A percentile compares a stretch with the other conserved stretches of the same genome.
These are phyloP conservation scores for Eimeria acervulina DNA, from an alignment of 169 alveolate genomes.

Conservation along the genomic window DNA sequence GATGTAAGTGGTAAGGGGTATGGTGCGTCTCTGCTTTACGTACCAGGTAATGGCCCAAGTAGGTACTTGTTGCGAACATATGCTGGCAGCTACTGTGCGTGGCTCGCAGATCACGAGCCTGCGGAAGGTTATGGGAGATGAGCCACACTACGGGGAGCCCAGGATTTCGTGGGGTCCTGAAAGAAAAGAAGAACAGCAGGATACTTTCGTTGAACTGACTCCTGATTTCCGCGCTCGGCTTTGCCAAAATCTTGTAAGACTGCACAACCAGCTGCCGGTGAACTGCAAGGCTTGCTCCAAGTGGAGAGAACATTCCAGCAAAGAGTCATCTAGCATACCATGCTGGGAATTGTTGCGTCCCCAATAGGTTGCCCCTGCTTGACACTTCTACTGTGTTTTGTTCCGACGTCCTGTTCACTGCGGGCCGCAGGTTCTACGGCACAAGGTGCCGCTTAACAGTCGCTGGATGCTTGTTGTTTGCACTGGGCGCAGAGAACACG, in stretches of 20 bases:
- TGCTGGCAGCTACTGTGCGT: not conserved
- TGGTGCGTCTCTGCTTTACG: not conserved
- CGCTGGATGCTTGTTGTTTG: conserved; percentile 65
- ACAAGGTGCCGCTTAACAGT: conserved; percentile 38
- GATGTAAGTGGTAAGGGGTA: conserved; percentile 12
- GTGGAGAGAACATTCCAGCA: not conserved
- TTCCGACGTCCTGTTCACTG: conserved; percentile 14
- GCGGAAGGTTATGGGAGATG: conserved; percentile 32
- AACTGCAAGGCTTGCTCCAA: not conserved
- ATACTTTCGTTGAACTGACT: conserved; percentile 22
- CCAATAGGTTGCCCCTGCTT: not conserved
- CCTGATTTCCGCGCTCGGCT: conserved; percentile 70
- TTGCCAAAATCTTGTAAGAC: conserved; percentile 53
- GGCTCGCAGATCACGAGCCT: conserved; percentile 42
- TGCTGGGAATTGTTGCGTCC: not conserved
- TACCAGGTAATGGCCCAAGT: not conserved
- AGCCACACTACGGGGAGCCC: conserved; percentile 46
- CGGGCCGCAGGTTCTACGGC: conserved; percentile 44
- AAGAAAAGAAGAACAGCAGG: conserved; percentile 15
- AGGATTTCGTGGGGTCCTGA: conserved; percentile 66
- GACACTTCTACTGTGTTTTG: not conserved
- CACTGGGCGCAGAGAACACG: conserved; percentile 74
- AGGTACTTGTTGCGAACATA: not conserved
- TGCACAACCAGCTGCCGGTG: not conserved
- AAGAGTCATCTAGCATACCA: not conserved